Evolutionary conservation across 1,139 yeast species (phyloP).

Genomic region (Petasospora fabianii): DNA sequence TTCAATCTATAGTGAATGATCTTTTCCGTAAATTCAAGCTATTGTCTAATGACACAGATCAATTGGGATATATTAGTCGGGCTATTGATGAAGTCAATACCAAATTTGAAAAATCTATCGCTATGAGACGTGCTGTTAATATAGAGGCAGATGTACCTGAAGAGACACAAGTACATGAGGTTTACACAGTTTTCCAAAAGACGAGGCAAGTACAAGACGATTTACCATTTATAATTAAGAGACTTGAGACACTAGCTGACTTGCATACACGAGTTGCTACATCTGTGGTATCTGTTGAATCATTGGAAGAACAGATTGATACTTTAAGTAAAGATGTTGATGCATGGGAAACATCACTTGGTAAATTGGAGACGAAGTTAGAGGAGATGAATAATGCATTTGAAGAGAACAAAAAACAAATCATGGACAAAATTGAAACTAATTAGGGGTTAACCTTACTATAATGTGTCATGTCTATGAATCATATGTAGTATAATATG

Average conservation of each 20-base stretch:
- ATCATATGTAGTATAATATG: too few relatives aligned
- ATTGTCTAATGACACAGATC: constrained; percentile 24
- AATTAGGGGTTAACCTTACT: too few relatives aligned
- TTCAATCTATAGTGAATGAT: constrained; percentile 25
- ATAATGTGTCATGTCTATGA: too few relatives aligned
- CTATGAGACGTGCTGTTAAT: constrained; percentile 23
- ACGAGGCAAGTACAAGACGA: constrained; percentile 35
- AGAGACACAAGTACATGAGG: constrained; percentile 34
- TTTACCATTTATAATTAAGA: constrained; percentile 40
- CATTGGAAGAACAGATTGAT: constrained; percentile 38
- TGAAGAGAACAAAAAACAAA: constrained; percentile 13
- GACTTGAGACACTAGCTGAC: constrained; percentile 43
- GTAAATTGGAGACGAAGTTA: constrained; percentile 37
- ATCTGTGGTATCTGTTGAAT: constrained; percentile 48
- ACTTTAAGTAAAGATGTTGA: constrained; percentile 38
- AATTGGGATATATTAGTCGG: constrained; percentile 29
- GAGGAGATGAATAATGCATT: constrained; percentile 28
- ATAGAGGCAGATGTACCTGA: constrained; percentile 16
- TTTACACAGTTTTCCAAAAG: constrained; percentile 37
- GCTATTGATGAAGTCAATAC: constrained; percentile 37
- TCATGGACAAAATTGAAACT: constrained; percentile 1
- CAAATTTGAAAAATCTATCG: constrained; percentile 28
- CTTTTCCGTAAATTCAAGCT: constrained; percentile 27
- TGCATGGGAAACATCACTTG: constrained; percentile 40
- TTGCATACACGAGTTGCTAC: constrained; percentile 51